Evolutionary conservation across 2,329 filamentous ascomycete species (phyloP).

Genomic region (Xylaria sp.): DNA sequence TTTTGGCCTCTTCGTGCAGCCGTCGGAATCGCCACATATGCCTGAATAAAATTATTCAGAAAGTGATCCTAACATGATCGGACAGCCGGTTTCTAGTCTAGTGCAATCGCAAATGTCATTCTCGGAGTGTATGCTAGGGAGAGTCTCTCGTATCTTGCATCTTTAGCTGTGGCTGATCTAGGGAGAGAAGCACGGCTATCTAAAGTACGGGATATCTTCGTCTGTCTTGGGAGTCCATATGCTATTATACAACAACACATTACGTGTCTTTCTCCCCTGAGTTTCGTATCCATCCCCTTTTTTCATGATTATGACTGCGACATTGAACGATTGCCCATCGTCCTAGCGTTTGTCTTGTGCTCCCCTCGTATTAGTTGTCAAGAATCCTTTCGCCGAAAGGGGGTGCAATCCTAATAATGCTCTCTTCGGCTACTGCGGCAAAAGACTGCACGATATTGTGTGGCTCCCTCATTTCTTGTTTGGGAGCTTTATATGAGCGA

Average conservation of each 20-base stretch:
- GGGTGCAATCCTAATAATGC: neutral
- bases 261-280: neutral
- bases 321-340: neutral
- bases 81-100: neutral
- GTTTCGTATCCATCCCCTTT: neutral
- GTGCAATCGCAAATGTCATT: neutral
- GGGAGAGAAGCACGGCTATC: neutral
- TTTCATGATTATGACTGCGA: neutral
- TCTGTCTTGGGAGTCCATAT: neutral
- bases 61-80: neutral
- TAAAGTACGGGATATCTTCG: neutral
- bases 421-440: neutral
- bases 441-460: neutral
- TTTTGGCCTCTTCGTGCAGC: neutral
- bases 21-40: neutral
- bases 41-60: neutral
- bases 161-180: neutral
- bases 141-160: neutral
- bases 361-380: neutral
- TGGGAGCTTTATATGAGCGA: constrained; percentile 1
- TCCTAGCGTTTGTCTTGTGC: neutral
- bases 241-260: neutral
- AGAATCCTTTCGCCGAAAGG: neutral
- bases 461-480: neutral
- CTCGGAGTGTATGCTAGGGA: neutral